These are phyloP conservation scores for Epichloe typhina DNA, from an alignment of 2,329 filamentous ascomycete species.

Conservation along the genomic window DNA sequence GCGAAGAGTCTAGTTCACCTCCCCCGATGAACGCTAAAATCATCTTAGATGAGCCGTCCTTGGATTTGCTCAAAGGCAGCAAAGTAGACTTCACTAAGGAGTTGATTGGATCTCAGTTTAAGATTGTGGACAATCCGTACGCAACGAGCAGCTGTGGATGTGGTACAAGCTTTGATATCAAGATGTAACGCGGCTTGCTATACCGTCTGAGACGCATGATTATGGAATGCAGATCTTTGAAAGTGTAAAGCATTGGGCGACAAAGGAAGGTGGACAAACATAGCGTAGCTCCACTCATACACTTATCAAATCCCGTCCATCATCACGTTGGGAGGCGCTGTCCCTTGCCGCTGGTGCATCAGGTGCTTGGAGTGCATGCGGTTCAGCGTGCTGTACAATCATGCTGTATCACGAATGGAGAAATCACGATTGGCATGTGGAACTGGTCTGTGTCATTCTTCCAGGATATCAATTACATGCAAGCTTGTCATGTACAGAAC, in stretches of 20 bases:
- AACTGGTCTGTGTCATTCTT: constrained; percentile 29
- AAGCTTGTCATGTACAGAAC: constrained; percentile 25
- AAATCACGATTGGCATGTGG: constrained; percentile 8
- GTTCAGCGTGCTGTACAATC: too few relatives aligned
- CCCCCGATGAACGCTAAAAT: constrained; percentile 50
- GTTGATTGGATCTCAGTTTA: constrained; percentile 80
- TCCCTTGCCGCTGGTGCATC: too few relatives aligned
- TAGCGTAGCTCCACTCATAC: neutral
- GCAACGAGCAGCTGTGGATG: constrained; percentile 94
- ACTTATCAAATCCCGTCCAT: neutral
- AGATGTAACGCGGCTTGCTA: constrained; percentile 31
- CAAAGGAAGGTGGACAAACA: neutral
- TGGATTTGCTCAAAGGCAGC: constrained; percentile 83
- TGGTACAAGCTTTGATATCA: constrained; percentile 94
- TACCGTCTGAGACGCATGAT: neutral
- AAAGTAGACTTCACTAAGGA: constrained; percentile 96
- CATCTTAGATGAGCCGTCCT: constrained; percentile 73
- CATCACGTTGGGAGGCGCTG: too few relatives aligned
- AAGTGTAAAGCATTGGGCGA: neutral
- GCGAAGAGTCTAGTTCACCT: constrained; percentile 17
- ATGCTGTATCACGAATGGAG: neutral
- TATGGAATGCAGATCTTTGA: neutral
- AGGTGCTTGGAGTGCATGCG: too few relatives aligned
- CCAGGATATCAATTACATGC: constrained; percentile 26
- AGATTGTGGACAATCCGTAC: constrained; percentile 83